Base-by-base conservation (phyloP, 2,329 filamentous ascomycete species). In the Colletotrichum horii region DNA sequence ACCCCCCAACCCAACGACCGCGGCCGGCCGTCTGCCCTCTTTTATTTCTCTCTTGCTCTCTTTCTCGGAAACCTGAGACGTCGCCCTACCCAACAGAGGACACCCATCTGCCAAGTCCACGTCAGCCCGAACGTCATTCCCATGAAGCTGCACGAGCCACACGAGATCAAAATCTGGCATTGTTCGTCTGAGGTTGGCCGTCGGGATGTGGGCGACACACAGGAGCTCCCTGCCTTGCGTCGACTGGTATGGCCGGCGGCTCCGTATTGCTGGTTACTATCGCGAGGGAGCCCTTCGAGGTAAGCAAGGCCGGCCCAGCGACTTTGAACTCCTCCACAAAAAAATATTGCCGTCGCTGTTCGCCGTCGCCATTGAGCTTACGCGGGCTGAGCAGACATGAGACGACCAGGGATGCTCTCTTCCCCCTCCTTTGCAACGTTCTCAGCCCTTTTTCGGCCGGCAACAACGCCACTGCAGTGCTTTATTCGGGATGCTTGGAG, bases 91-190 rank as follows among this genome's bases (percentile, higher is more conserved):
- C 61, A 64, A 43, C 15, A 43, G 24, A 43, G 2, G 43, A 24
- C 32, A 22, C 34, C 32, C 61, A 26, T 28, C 12, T 30, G 56
- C 67, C 67, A 70, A 52, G 28, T 43, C 24, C 67, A 61, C 67
- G 67, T 70, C 67, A 70, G 56, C 67, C 30, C 67, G 67, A 34
- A 70, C 56, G 56, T 62, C 56, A 70, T 62, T 62, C 30, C 58
- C 56, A 34, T 34, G 58, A 70, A 16, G 36, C 67, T 34, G 67
- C 67, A 70, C 67, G 56, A 62, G 38, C 56, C 67, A 70, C 43
- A 22, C 55, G 26, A 24, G 55, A 69, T 61, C 55, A 19, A 38
- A 52, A 24, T 52, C 56, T 70, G 32, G 56, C 67, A 70, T 62
- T 70, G 67, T 62, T 70, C 56, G 67, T 70, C 67, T 52, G 56